These are phyloP conservation scores for Eremomyces bilateralis DNA, from an alignment of 495 filamentous ascomycete genomes.

Conservation along the genomic window DNA sequence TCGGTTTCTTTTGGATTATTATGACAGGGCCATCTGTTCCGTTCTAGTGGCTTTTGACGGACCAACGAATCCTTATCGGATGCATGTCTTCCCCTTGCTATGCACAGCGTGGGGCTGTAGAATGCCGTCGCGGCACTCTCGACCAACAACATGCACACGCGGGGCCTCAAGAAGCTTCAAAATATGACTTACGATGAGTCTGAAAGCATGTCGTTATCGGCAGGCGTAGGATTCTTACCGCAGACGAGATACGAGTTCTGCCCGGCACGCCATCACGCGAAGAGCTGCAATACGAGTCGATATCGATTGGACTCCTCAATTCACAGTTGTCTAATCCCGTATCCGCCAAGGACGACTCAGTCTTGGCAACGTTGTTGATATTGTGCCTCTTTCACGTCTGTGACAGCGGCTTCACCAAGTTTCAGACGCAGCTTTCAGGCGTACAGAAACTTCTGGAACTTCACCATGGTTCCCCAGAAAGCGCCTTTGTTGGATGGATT, in stretches of 20 bases:
- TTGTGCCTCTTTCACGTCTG: constrained; percentile 86
- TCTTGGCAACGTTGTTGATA: constrained; percentile 68
- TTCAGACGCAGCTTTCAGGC: constrained; percentile 82
- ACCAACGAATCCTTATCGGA: constrained; percentile 64
- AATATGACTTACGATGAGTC: constrained; percentile 9
- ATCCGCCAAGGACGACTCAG: constrained; percentile 62
- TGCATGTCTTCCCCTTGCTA: constrained; percentile 63
- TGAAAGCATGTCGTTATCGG: too few relatives aligned
- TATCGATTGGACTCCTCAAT: constrained; percentile 67
- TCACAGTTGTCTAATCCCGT: constrained; percentile 53
- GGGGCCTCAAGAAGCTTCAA: constrained; percentile 8
- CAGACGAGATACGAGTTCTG: constrained; percentile 17
- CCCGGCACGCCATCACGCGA: constrained; percentile 29
- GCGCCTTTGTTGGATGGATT: constrained; percentile 65
- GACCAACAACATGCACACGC: constrained; percentile 50
- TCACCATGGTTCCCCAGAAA: constrained; percentile 32
- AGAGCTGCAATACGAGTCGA: constrained; percentile 59
- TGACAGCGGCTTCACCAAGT: constrained; percentile 76
- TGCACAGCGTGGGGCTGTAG: constrained; percentile 59
- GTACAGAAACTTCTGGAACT: constrained; percentile 81
- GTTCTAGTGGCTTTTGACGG: constrained; percentile 82
- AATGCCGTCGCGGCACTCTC: constrained; percentile 83
- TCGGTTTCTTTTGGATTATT: constrained; percentile 46
- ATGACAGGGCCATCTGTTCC: constrained; percentile 75
- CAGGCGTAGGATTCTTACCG: constrained; percentile 15